Evolutionary conservation across 352 stramenopile species (phyloP).

Genomic region (Phytophthora pluvialis): DNA sequence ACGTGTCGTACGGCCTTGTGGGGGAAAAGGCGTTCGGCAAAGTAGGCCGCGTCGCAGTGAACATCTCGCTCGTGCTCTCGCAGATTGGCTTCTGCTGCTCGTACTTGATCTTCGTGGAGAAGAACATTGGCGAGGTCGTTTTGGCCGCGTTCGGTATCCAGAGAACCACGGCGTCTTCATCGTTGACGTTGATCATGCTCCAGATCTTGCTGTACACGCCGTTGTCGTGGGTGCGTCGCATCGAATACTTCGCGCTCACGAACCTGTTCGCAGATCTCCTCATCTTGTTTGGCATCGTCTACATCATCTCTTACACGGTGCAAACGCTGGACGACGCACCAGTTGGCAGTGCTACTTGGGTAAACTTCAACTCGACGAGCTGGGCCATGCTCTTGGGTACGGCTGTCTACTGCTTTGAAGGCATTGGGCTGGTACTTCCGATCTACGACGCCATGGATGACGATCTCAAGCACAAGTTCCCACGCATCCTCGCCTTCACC

Average conservation of each 20-base stretch:
- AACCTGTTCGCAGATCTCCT: slow-evolving; percentile 71
- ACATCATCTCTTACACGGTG: slow-evolving; percentile 64
- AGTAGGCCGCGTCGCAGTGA: slow-evolving; percentile 55
- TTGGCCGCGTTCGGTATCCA: slow-evolving; percentile 53
- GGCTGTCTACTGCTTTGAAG: slow-evolving; percentile 75
- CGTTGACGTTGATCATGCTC: slow-evolving; percentile 62
- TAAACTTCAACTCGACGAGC: slow-evolving; percentile 71
- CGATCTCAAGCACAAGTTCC: slow-evolving; percentile 69
- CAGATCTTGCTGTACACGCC: slow-evolving; percentile 77
- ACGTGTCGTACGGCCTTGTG: slow-evolving; percentile 66
- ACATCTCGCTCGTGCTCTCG: slow-evolving; percentile 74
- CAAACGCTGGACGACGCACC: slow-evolving; percentile 45
- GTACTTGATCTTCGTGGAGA: slow-evolving; percentile 79
- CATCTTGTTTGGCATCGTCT: slow-evolving; percentile 63
- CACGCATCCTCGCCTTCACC: slow-evolving; percentile 51
- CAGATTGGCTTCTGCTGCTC: slow-evolving; percentile 78
- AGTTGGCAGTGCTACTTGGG: slow-evolving; percentile 44
- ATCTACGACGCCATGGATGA: slow-evolving; percentile 72
- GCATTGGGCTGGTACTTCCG: slow-evolving; percentile 72
- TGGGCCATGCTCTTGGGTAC: slow-evolving; percentile 71
- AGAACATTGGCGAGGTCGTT: slow-evolving; percentile 71
- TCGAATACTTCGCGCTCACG: slow-evolving; percentile 78
- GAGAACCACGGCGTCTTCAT: slow-evolving; percentile 52
- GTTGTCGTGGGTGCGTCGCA: slow-evolving; percentile 71
- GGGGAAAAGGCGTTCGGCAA: slow-evolving; percentile 64